Conservation (phyloP, 805 yeast genomes). For the Ogataea naganishii region DNA sequence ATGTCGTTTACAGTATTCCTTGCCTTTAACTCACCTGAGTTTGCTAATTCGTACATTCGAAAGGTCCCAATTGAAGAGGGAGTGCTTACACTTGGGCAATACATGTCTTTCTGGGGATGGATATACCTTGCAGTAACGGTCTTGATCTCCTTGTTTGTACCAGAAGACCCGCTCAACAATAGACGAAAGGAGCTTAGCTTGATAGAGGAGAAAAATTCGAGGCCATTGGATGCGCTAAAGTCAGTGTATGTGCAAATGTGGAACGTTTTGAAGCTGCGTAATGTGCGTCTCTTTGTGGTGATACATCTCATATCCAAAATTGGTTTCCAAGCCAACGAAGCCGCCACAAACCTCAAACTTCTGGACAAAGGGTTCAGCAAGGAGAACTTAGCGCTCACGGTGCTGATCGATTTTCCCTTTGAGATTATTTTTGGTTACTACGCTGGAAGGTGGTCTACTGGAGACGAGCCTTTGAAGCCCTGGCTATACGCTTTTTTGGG, state of each 20-base stretch:
- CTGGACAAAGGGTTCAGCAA: conserved; percentile 87
- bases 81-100: conserved; percentile 61
- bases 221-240: conserved; percentile 31
- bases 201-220: too few species aligned
- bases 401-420: conserved; percentile 90
- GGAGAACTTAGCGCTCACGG: conserved; percentile 90
- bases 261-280: conserved; percentile 56
- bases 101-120: conserved; percentile 72
- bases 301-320: conserved; percentile 76
- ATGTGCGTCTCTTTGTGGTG: conserved; percentile 64
- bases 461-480: conserved; percentile 67
- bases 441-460: conserved; percentile 91
- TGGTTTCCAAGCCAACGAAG: conserved; percentile 94
- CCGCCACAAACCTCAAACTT: conserved; percentile 86
- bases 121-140: conserved; percentile 61
- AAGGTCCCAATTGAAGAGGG: conserved; percentile 53
- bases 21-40: conserved; percentile 86
- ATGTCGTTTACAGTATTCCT: conserved; percentile 84
- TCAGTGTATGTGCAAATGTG: conserved; percentile 60
- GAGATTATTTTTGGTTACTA: conserved; percentile 93
- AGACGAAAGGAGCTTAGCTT: too few species aligned
- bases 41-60: conserved; percentile 80
- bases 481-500: conserved; percentile 89
- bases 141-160: conserved; percentile 46
- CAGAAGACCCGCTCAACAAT: conserved; percentile 74